Percentiles rank a stretch among this genome's conserved stretches.
phyloP scores from a whole-genome alignment of 495 filamentous ascomycete species.

The Thozetella sp. region DNA sequence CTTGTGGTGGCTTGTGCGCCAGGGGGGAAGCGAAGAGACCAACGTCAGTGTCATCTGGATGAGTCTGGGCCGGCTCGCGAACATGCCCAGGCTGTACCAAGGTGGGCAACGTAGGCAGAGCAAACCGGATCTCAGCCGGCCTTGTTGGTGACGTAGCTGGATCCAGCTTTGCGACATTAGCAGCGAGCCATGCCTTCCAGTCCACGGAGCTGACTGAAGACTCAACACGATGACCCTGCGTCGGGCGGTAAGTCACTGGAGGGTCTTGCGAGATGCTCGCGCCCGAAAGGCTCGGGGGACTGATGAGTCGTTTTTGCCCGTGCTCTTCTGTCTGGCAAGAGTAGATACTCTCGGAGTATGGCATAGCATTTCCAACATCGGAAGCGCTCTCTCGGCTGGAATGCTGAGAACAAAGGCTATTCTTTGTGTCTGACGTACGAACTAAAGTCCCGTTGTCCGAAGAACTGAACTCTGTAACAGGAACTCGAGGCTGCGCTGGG shows the following conservation, averaged over 20 bases:
- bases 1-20: conserved; percentile 16
- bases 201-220: conserved; percentile 48
- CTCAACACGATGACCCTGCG: conserved; percentile 28
- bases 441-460: conserved; percentile 15
- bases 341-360: conserved; percentile 45
- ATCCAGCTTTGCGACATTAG: conserved; percentile 51
- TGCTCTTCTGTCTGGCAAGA: conserved; percentile 27
- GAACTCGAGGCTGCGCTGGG: too few species aligned
- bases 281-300: neutral
- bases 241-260: conserved; percentile 18
- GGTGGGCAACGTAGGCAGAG: conserved; percentile 33
- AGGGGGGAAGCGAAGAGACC: conserved; percentile 9
- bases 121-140: conserved; percentile 30
- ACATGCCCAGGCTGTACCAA: conserved; percentile 46
- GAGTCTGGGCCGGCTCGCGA: conserved; percentile 62
- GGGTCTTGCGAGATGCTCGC: neutral
- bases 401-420: conserved; percentile 24
- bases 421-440: conserved; percentile 5
- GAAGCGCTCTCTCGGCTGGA: conserved; percentile 24
- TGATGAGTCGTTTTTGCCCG: neutral
- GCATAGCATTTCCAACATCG: conserved; percentile 27
- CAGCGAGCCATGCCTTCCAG: conserved; percentile 56
- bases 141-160: conserved; percentile 22
- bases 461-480: too few species aligned
- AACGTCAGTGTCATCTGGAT: conserved; percentile 44